These are phyloP conservation scores for Gleditsia sinensis DNA, from an alignment of 306 rosid species.

Conservation along the genomic window DNA sequence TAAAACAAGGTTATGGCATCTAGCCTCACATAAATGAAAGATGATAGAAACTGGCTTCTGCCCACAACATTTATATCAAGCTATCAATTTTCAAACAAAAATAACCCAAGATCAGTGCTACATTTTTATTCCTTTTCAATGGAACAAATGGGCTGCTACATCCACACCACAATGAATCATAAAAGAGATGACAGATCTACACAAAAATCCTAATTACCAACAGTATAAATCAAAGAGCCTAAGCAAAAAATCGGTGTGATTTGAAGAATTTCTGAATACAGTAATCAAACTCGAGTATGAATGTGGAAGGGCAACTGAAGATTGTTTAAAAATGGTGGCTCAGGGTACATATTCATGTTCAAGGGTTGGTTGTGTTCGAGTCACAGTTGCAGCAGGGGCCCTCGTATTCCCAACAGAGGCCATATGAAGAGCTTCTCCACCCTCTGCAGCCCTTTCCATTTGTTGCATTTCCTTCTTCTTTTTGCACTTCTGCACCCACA, in stretches of 20 bases:
- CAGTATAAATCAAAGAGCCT: constrained; percentile 52
- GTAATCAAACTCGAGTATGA: constrained; percentile 53
- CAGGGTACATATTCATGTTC: constrained; percentile 91
- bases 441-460: constrained; percentile 91
- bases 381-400: constrained; percentile 88
- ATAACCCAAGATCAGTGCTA: constrained; percentile 9
- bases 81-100: no score
- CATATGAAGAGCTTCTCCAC: constrained; percentile 90
- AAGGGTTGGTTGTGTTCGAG: constrained; percentile 87
- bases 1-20: background rate
- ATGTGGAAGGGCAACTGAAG: constrained; percentile 30
- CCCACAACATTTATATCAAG: background rate
- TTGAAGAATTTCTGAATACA: constrained; percentile 55
- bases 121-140: constrained; percentile 50
- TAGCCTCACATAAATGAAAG: no score
- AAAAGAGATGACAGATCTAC: constrained; percentile 60
- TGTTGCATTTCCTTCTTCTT: constrained; percentile 64
- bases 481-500: constrained; percentile 62
- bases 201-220: constrained; percentile 68
- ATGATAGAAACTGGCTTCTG: background rate
- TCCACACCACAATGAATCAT: constrained; percentile 71
- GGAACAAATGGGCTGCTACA: constrained; percentile 49
- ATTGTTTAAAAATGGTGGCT: constrained; percentile 51
- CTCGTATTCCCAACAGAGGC: constrained; percentile 71
- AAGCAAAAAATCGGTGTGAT: constrained; percentile 52